Percentiles rank a stretch among this genome's conserved stretches.
phyloP scores from a whole-genome alignment of 1,284 basidiomycete genomes.

The Schizopora paradoxa region DNA sequence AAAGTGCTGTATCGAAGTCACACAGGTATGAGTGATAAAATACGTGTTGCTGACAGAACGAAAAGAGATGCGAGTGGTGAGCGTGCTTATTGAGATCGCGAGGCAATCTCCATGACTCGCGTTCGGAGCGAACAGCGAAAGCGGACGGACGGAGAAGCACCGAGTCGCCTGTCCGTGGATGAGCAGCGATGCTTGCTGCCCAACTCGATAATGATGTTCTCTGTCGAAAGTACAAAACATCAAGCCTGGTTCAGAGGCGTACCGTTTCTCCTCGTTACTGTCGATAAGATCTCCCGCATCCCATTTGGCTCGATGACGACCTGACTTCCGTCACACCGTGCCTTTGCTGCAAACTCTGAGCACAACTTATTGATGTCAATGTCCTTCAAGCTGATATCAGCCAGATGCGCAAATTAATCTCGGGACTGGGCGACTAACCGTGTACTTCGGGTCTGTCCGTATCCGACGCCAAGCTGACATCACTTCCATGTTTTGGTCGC shows the following conservation, averaged over 20 bases:
- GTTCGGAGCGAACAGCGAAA: too few species aligned
- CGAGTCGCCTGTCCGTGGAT: too few species aligned
- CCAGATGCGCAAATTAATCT: not conserved
- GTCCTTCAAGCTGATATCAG: constrained; percentile 39
- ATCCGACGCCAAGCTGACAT: constrained; percentile 71
- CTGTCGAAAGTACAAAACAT: too few species aligned
- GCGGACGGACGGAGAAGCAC: too few species aligned
- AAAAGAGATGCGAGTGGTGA: too few species aligned
- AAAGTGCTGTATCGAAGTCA: not conserved
- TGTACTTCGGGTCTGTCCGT: constrained; percentile 65
- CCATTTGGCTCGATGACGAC: constrained; percentile 70
- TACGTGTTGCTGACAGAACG: not conserved
- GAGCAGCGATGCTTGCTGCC: too few species aligned
- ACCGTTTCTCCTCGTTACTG: constrained; percentile 34
- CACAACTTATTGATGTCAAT: constrained; percentile 72
- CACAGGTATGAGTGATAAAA: not conserved
- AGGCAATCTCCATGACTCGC: too few species aligned
- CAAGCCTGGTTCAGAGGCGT: too few species aligned
- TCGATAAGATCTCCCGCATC: constrained; percentile 59
- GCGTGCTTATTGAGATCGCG: too few species aligned
- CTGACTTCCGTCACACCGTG: constrained; percentile 74
- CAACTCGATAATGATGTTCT: too few species aligned
- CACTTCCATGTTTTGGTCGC: constrained; percentile 68
- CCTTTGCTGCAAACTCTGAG: constrained; percentile 70
- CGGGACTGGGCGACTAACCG: constrained; percentile 39